Evolutionary conservation across 495 filamentous ascomycete genomes (phyloP).

Genomic region (Aspergillus sparsus): DNA sequence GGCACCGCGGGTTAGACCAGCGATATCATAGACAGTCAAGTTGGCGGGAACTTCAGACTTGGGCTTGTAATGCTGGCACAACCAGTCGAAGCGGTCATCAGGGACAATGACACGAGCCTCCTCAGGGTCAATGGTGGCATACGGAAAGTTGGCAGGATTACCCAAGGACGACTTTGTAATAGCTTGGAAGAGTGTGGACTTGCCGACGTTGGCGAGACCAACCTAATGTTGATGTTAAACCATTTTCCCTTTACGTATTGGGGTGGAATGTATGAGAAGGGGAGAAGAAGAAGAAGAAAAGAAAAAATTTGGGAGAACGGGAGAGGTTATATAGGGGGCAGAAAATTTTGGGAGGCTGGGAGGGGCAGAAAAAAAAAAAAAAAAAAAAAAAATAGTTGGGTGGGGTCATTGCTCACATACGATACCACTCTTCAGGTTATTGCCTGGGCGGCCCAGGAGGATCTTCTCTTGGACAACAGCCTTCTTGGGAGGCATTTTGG

Average conservation of each 20-base stretch:
- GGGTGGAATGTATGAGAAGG: slow-evolving; percentile 18
- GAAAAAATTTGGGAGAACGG: slow-evolving; percentile 29
- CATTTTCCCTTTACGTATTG: slow-evolving; percentile 15
- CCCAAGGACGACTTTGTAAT: slow-evolving; percentile 97
- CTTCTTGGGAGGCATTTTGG: slow-evolving; percentile 57
- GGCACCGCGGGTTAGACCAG: slow-evolving; percentile 92
- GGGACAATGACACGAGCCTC: slow-evolving; percentile 98
- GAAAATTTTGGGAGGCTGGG: slow-evolving; percentile 30
- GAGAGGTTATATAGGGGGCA: slow-evolving; percentile 22
- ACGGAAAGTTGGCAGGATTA: slow-evolving; percentile 99
- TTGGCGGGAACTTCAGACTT: slow-evolving; percentile 95
- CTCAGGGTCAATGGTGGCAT: slow-evolving; percentile 98
- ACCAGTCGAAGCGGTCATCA: slow-evolving; percentile 94
- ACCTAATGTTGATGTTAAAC: slow-evolving; percentile 58
- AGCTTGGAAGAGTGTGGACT: slow-evolving; percentile 99
- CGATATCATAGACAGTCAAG: slow-evolving; percentile 98
- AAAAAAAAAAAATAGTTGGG: slow-evolving; percentile 32
- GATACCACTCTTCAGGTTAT: slow-evolving; percentile 99
- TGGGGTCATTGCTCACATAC: slow-evolving; percentile 67
- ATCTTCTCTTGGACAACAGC: slow-evolving; percentile 56
- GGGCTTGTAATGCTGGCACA: slow-evolving; percentile 93
- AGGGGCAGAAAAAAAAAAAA: slow-evolving; percentile 34
- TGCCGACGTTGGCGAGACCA: slow-evolving; percentile 98
- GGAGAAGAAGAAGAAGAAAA: slow-evolving; percentile 30
- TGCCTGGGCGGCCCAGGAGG: slow-evolving; percentile 87